A percentile compares a stretch with the other conserved stretches of the same genome.
These are phyloP conservation scores for Metarhizium robertsii DNA, from an alignment of 2,329 filamentous ascomycete species.

Conservation along the genomic window DNA sequence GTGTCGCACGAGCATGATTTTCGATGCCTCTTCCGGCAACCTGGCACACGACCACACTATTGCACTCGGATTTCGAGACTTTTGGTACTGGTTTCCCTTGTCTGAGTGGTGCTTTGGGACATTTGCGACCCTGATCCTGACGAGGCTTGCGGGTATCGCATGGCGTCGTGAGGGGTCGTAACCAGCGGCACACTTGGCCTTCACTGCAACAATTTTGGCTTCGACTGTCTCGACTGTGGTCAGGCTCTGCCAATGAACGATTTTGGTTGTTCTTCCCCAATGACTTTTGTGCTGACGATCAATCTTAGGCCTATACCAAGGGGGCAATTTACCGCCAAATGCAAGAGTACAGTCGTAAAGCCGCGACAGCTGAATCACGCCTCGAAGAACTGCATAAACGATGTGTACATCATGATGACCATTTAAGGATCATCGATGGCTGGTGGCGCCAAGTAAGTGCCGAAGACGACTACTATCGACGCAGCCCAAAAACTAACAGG, in stretches of 20 bases:
- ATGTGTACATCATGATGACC: conserved; percentile 80
- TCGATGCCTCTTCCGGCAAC: conserved; percentile 9
- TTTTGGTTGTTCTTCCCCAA: neutral
- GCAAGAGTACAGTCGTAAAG: conserved; percentile 94
- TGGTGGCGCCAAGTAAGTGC: conserved; percentile 84
- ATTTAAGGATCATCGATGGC: conserved; percentile 78
- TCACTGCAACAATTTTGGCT: conserved; percentile 9
- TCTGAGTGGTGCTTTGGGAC: neutral
- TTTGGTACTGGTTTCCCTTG: neutral
- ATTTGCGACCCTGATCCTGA: neutral
- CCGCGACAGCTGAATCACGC: conserved; percentile 68
- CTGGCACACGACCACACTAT: conserved; percentile 2
- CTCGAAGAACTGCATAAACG: conserved; percentile 72
- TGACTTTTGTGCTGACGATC: neutral
- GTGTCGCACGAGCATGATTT: conserved; percentile 34
- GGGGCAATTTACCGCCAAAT: conserved; percentile 96
- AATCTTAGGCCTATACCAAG: conserved; percentile 45
- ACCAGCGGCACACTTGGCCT: conserved; percentile 15
- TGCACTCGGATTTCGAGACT: neutral
- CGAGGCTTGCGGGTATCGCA: neutral
- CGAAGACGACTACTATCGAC: neutral
- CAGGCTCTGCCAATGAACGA: neutral
- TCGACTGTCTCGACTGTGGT: neutral
- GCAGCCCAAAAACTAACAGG: conserved; percentile 5
- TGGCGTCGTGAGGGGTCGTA: neutral